Conservation (phyloP, 2,329 filamentous ascomycete genomes). For the Chalara sp. region DNA sequence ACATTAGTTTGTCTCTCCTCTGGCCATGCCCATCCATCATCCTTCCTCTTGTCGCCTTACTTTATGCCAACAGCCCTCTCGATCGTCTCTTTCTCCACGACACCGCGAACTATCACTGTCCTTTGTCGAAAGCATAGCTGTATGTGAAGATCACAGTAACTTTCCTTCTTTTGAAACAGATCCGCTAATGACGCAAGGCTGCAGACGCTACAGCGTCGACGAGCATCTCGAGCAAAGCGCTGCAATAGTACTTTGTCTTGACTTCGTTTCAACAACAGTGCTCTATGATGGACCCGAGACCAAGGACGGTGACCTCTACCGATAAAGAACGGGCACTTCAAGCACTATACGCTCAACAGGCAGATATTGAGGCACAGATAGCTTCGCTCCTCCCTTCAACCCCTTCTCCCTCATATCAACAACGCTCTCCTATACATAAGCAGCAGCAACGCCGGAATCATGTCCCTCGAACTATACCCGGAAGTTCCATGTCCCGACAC, state of each 20-base stretch:
- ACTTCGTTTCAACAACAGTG: not conserved
- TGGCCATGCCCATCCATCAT: slow-evolving; percentile 10
- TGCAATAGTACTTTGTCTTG: slow-evolving; percentile 1
- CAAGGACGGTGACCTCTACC: not conserved
- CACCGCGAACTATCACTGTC: slow-evolving; percentile 10
- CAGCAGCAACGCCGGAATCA: slow-evolving; percentile 19
- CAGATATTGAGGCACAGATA: slow-evolving; percentile 21
- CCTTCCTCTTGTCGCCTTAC: slow-evolving; percentile 17
- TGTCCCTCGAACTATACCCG: slow-evolving; percentile 23
- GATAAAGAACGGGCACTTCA: slow-evolving; percentile 6
- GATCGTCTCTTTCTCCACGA: slow-evolving; percentile 10
- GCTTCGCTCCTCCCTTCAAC: slow-evolving; percentile 12
- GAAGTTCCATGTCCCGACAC: slow-evolving; percentile 21
- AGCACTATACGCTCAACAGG: slow-evolving; percentile 19
- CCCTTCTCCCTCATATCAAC: slow-evolving; percentile 11
- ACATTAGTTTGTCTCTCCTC: slow-evolving; percentile 4
- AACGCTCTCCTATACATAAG: slow-evolving; percentile 22
- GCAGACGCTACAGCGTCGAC: slow-evolving; percentile 12
- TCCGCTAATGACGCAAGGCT: slow-evolving; percentile 14
- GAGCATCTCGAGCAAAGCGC: slow-evolving; percentile 7
- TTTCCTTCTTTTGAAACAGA: not conserved
- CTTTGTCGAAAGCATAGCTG: slow-evolving; percentile 1
- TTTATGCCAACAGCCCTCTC: slow-evolving; percentile 12
- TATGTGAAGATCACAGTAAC: not conserved
- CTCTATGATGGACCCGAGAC: not conserved